A percentile compares a stretch with the other conserved stretches of the same genome.
These are phyloP conservation scores for Leishmania major DNA, from an alignment of 208 protist species.

Conservation along the genomic window DNA sequence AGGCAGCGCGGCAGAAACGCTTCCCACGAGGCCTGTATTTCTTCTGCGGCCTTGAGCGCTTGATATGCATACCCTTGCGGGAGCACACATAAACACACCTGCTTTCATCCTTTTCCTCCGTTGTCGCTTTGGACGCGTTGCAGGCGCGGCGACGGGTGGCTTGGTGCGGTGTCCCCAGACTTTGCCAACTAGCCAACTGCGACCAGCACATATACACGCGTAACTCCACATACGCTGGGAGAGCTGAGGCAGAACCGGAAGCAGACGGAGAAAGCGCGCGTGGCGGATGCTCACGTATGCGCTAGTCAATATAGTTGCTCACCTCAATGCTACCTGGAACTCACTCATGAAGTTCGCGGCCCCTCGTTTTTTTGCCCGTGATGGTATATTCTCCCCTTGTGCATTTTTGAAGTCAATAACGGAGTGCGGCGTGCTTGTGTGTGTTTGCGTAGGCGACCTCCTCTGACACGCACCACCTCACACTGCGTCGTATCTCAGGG, in stretches of 20 bases:
- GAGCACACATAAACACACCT: background rate
- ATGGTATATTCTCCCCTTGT: background rate
- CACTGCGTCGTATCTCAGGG: background rate
- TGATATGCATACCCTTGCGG: background rate
- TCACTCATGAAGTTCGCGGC: background rate
- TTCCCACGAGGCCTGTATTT: background rate
- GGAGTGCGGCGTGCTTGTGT: background rate
- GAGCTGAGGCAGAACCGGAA: background rate
- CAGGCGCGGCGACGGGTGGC: background rate
- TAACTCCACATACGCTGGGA: background rate
- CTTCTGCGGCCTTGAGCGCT: background rate
- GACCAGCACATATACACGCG: background rate
- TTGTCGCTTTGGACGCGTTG: background rate
- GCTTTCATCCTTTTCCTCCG: background rate
- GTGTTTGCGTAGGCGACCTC: background rate
- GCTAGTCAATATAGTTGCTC: background rate
- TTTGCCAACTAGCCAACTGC: background rate
- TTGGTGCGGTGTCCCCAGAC: background rate
- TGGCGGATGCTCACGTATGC: background rate
- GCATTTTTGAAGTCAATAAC: background rate
- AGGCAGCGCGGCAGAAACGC: background rate
- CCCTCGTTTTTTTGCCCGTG: background rate
- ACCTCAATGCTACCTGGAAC: background rate
- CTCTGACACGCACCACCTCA: background rate
- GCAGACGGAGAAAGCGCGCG: background rate